phyloP scores from a whole-genome alignment of 345 rosid species.

The Alliaria petiolata region DNA sequence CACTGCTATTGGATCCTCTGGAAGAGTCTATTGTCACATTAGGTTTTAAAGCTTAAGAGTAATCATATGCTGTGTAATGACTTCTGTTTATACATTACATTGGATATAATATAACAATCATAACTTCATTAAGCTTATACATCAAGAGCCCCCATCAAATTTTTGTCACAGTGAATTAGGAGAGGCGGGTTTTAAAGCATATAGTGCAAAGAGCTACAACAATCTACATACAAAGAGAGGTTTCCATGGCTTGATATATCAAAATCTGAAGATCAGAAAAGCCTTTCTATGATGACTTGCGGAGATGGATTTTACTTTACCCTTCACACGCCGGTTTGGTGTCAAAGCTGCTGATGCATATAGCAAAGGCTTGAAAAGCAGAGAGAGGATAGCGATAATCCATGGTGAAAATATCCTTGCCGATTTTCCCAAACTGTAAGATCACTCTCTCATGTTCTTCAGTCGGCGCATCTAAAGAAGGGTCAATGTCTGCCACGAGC shows the following conservation, averaged over 20 bases:
- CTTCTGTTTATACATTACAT: constrained; percentile 14
- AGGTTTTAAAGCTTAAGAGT: background rate
- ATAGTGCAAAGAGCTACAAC: constrained; percentile 20
- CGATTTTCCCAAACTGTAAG: constrained; percentile 90
- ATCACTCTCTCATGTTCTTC: constrained; percentile 82
- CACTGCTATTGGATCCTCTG: background rate
- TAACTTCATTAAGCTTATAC: constrained; percentile 16
- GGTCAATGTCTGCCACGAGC: constrained; percentile 72
- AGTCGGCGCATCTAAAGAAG: constrained; percentile 47
- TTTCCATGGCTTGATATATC: no score
- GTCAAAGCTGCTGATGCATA: constrained; percentile 95
- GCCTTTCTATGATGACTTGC: constrained; percentile 2
- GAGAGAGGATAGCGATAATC: constrained; percentile 89
- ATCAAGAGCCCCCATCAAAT: constrained; percentile 5
- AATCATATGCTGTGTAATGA: constrained; percentile 9
- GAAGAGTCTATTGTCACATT: background rate
- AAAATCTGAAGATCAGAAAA: constrained; percentile 14
- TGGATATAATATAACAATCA: constrained; percentile 21
- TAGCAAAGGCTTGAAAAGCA: constrained; percentile 89
- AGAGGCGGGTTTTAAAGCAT: background rate
- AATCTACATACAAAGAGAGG: constrained; percentile 23
- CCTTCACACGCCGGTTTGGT: constrained; percentile 93
- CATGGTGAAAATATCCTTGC: constrained; percentile 94
- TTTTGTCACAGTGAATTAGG: background rate
- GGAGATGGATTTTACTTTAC: no score